A percentile compares a stretch with the other conserved stretches of the same genome.
These are phyloP conservation scores for Selenicereus undatus DNA, from an alignment of 148 eudicot genomes.

Conservation along the genomic window DNA sequence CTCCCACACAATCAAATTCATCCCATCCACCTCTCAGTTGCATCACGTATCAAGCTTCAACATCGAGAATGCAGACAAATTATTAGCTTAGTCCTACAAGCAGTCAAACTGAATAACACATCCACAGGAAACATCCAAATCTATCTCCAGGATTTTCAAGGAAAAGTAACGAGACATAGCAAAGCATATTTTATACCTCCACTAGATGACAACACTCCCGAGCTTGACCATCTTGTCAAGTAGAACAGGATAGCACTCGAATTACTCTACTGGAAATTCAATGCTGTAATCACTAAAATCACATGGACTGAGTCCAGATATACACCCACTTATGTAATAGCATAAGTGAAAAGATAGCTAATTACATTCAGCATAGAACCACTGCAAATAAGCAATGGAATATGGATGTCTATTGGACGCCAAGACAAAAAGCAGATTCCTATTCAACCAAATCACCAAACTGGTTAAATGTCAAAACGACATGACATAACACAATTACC, in stretches of 20 bases:
- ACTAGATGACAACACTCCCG: background rate
- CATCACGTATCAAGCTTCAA: background rate
- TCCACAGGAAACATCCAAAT: no score
- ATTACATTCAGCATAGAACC: background rate
- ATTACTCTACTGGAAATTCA: background rate
- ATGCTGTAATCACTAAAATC: background rate
- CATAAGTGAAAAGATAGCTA: no score
- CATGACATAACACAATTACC: background rate
- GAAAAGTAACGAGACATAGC: no score
- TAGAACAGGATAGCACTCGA: background rate
- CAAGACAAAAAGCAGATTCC: background rate
- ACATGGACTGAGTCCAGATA: background rate
- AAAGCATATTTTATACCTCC: background rate
- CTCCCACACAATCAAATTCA: background rate
- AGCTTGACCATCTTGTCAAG: background rate
- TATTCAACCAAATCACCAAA: background rate
- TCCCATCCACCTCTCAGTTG: slow-evolving; percentile 6
- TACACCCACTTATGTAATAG: no score
- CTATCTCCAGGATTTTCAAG: no score
- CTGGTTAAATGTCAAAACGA: background rate
- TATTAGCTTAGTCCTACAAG: no score
- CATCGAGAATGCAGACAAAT: background rate
- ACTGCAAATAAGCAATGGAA: background rate
- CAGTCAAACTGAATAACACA: background rate
- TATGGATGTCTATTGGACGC: background rate